Evolutionary conservation across 495 filamentous ascomycete species (phyloP), one percentile per base, ranked within the genome.

Genomic region (Pyronema omphalodes): DNA sequence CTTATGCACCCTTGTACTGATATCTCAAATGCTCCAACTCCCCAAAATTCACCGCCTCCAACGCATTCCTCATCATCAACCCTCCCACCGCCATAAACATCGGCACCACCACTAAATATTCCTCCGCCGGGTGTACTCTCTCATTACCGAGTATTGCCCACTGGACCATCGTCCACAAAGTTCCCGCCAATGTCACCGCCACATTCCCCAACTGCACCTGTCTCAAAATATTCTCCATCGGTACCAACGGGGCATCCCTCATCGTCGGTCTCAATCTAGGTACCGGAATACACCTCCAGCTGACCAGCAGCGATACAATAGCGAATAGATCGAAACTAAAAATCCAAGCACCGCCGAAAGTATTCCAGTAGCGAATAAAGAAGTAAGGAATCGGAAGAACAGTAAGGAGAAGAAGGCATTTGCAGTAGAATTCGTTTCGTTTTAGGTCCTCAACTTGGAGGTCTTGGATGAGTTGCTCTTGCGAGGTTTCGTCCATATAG

Each of bases 1-100:
- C 12, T 47, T 17, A 50, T 9, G 47, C 47, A 34, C 47, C 47
- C 47, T 36, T 34, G 47, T 35, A 50, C 29, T 50, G 19, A 19
- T 50, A 50, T 5, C 47, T 34, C 19, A 50, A 17, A 50, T 50
- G 47, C 47, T 50, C 47, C 29, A 50, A 36, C 47, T 50, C 47
- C 29, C 47, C 47, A 36, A 50, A 50, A 50, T 50, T 50, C 29
- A 50, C 47, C 12, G 47, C 47, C 29, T 50, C 47, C 47, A 50
- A 11, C 47, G 17, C 17, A 11, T 36, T 50, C 19, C 29, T 8
- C 47, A 50, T 50, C 7, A 34, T 9, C 11, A 3, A 50, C 47
- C 18, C 47, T 17, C 34, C 36, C 11, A 50, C 47, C 19, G 47
- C 47, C 29, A 50, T 50, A 11, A 50, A 35, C 12, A 50, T n/a